Evolutionary conservation across 2,329 filamentous ascomycete genomes (phyloP).

Genomic region (Ascomycota sp.): DNA sequence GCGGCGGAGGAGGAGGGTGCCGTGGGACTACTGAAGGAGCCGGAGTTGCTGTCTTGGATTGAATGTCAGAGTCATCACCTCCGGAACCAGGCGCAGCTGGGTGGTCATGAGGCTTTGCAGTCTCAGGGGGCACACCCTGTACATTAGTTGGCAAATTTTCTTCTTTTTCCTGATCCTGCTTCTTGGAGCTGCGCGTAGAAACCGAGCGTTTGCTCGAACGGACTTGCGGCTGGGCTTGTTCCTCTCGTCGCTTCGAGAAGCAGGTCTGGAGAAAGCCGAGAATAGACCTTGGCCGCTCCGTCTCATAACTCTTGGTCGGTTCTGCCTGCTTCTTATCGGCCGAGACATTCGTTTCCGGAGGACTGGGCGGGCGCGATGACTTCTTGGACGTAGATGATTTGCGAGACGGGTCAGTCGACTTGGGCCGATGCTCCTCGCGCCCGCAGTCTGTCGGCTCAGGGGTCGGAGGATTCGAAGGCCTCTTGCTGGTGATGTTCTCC

Average conservation of each 20-base stretch:
- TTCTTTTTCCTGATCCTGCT: constrained; percentile 20
- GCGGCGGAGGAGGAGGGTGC: constrained; percentile 28
- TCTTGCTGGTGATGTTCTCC: constrained; percentile 22
- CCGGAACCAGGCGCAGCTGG: constrained; percentile 19
- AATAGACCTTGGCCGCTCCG: constrained; percentile 21
- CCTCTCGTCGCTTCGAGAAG: constrained; percentile 25
- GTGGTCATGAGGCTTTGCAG: constrained; percentile 35
- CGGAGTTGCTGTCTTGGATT: constrained; percentile 19
- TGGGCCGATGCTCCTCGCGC: constrained; percentile 17
- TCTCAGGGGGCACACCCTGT: constrained; percentile 38
- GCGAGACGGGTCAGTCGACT: constrained; percentile 22
- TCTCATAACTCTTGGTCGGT: constrained; percentile 7
- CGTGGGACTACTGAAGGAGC: constrained; percentile 16
- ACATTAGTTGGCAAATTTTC: constrained; percentile 24
- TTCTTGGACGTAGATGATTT: constrained; percentile 18
- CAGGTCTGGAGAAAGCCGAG: constrained; percentile 22
- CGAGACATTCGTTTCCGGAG: constrained; percentile 41
- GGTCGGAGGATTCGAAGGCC: constrained; percentile 29
- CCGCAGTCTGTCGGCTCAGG: constrained; percentile 55
- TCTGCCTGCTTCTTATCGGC: constrained; percentile 18
- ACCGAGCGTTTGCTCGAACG: constrained; percentile 15
- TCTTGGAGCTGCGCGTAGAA: constrained; percentile 13
- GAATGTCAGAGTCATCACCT: constrained; percentile 2
- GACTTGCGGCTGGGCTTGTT: constrained; percentile 34
- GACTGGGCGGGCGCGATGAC: constrained; percentile 34